Conservation (phyloP, 371 early-diverging fungal genomes). For the Choanephora cucurbitarum region DNA sequence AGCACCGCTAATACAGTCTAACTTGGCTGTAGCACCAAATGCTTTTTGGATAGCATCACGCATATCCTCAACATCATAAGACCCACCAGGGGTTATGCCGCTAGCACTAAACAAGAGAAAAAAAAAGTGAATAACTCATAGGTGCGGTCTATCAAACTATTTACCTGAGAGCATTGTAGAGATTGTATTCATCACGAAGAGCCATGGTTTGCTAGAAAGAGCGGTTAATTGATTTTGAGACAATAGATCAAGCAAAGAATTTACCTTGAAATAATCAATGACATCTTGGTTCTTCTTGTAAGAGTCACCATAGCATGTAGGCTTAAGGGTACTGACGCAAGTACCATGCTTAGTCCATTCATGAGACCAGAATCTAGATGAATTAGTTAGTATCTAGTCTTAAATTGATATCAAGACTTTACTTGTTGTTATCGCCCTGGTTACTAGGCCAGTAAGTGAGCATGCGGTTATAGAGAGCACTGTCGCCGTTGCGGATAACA, state of each 20-base stretch:
- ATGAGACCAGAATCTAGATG: constrained; percentile 49
- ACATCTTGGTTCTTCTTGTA: constrained; percentile 47
- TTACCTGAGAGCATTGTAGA: constrained; percentile 50
- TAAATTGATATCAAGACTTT: background rate
- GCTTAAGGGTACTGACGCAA: constrained; percentile 51
- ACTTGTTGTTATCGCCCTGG: constrained; percentile 49
- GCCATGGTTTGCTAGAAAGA: constrained; percentile 34
- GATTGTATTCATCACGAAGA: constrained; percentile 44
- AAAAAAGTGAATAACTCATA: background rate
- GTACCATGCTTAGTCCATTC: constrained; percentile 63
- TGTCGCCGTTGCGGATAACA: constrained; percentile 38
- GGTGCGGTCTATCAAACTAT: background rate
- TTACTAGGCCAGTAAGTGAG: constrained; percentile 77
- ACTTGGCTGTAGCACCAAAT: constrained; percentile 31
- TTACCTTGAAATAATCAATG: constrained; percentile 49
- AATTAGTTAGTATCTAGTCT: background rate
- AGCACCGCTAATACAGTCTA: constrained; percentile 33
- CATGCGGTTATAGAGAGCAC: constrained; percentile 57
- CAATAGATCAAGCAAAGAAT: too few relatives aligned
- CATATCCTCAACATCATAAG: constrained; percentile 35
- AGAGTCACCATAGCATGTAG: constrained; percentile 42
- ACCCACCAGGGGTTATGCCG: constrained; percentile 45
- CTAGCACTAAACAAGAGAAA: constrained; percentile 27
- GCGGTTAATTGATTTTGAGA: too few relatives aligned
- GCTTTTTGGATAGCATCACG: constrained; percentile 32